Evolutionary conservation across 129 eudicot genomes (phyloP), one percentile per base, ranked within the genome.

Genomic region (Solidago caesia): DNA sequence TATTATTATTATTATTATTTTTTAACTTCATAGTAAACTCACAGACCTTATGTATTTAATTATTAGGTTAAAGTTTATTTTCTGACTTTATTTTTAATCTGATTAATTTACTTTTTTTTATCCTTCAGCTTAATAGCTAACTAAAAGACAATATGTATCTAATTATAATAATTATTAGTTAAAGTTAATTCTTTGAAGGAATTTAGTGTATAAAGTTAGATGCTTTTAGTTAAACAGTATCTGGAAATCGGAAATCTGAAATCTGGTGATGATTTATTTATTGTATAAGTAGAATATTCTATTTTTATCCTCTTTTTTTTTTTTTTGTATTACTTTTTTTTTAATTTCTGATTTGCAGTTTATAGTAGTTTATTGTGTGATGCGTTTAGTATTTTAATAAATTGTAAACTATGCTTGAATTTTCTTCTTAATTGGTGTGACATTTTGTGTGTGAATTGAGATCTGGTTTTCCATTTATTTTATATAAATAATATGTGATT

Each of bases 391-490:
- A 9, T 52, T 15, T 56, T 56, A 56, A 27, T 56, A n/a, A 56
- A 16, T 15, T 16, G 61, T 15, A 56, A 56, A 66, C 5, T 21
- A 33, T 67, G 71, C 48, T 65, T 82, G 70, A 76, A 57, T 65
- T 71, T 57, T 66, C 26, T 71, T 63, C n/a, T 4, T 55, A 25
- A 60, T 72, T 14, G 67, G 82, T 53, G 72, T 52, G 72, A 75
- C 71, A 33, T 70, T 70, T 70, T 61, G 13, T 4, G 64, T 58
- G 26, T 6, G 7, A 44, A 72, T 75, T 26, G 68, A 83, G 84
- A 83, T 80, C 87, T 83, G 72, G 59, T 44, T 47, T 68, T 64
- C 53, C 77, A 8, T 75, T 39, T 4, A 21, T 53, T 63, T 53
- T 62, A 27, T 25, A 61, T 6, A 46, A 29, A 9, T 71, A 21